Percentiles rank a stretch among this genome's conserved stretches.
Conservation (phyloP, 176 grass and related monocot species). For the Carex scoparia region DNA sequence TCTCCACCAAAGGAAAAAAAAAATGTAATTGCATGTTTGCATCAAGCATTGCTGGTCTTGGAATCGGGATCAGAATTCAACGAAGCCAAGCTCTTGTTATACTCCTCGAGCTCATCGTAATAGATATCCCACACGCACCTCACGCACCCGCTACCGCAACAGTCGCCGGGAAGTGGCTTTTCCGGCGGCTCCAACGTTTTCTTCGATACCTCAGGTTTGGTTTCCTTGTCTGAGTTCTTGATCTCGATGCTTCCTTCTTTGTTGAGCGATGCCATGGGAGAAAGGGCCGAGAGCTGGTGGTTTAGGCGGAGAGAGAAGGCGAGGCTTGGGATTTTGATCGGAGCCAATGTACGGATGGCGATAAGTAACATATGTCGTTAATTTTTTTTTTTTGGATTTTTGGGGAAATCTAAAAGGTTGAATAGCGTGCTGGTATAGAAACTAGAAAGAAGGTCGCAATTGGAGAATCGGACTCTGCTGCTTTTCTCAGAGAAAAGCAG, state of each 20-base stretch:
- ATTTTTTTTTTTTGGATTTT: neutral
- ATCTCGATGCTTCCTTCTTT: neutral
- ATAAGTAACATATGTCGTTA: neutral
- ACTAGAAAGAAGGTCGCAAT: neutral
- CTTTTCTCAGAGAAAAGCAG: no score
- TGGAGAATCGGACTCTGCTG: neutral
- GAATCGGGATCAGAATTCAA: constrained; percentile 6
- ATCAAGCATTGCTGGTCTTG: constrained; percentile 23
- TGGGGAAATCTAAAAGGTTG: neutral
- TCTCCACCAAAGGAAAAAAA: neutral
- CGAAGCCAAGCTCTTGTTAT: constrained; percentile 46
- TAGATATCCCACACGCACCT: constrained; percentile 92
- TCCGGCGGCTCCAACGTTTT: constrained; percentile 49
- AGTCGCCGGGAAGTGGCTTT: constrained; percentile 91
- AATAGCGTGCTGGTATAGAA: neutral
- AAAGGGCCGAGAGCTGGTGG: neutral
- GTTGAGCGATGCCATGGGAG: constrained; percentile 42
- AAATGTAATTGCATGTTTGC: neutral
- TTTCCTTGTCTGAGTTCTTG: constrained; percentile 23
- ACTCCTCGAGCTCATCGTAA: constrained; percentile 81
- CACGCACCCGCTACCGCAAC: constrained; percentile 91
- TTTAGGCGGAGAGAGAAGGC: constrained; percentile 20
- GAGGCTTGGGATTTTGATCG: constrained; percentile 23
- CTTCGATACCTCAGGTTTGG: neutral
- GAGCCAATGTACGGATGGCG: constrained; percentile 38